A percentile compares a stretch with the other conserved stretches of the same genome.
Conservation (phyloP, 1,139 yeast species). For the Pneumocystis sp. region DNA sequence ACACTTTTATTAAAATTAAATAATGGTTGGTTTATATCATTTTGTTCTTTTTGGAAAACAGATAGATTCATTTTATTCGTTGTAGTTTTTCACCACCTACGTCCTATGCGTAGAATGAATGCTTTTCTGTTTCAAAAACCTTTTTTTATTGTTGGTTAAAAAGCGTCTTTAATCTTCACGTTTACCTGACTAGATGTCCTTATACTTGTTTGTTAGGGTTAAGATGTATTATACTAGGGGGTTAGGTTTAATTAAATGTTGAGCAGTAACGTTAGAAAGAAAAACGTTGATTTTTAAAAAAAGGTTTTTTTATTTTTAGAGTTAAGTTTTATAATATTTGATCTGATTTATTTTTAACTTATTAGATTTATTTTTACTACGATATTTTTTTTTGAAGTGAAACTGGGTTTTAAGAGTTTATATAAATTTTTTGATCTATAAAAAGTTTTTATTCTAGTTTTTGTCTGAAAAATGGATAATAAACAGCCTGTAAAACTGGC, state of each 20-base stretch:
- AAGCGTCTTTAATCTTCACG: not conserved
- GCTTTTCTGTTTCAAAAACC: not conserved
- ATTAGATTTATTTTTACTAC: not conserved
- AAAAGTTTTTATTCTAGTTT: not conserved
- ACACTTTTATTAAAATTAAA: not conserved
- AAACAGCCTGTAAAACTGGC: constrained; percentile 88
- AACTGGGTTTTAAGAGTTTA: not conserved
- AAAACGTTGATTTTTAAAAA: too few species aligned
- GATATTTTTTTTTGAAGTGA: not conserved
- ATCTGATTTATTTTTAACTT: not conserved
- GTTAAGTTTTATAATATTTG: not conserved
- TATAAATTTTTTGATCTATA: not conserved
- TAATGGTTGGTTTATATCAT: not conserved
- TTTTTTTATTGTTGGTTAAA: not conserved
- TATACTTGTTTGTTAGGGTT: too few species aligned
- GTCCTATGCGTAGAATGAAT: not conserved
- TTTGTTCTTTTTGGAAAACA: not conserved
- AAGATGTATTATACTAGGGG: not conserved
- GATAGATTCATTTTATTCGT: not conserved
- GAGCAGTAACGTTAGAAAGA: not conserved
- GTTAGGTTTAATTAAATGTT: not conserved
- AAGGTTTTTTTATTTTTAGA: not conserved
- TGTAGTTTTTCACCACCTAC: not conserved
- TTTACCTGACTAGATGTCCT: too few species aligned
- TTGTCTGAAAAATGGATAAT: constrained; percentile 22